Percentiles rank a stretch among this genome's conserved stretches.
These are phyloP conservation scores for Pleurotus tuber-regium DNA, from an alignment of 768 basidiomycete species.

Conservation along the genomic window DNA sequence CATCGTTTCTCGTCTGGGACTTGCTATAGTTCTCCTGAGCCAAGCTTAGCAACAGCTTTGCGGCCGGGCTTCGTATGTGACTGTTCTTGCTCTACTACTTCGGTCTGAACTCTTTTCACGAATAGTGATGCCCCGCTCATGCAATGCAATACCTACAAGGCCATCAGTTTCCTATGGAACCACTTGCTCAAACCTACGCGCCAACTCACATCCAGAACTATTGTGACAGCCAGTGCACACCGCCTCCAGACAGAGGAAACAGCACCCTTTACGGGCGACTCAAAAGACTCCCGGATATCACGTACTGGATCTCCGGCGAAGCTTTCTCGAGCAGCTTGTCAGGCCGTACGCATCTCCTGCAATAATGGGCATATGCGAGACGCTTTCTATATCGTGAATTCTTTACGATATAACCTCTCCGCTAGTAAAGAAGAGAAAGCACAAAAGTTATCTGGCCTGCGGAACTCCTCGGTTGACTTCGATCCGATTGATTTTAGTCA, in stretches of 20 bases:
- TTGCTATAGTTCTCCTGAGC: neutral
- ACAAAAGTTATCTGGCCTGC: conserved; percentile 11
- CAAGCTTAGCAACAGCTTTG: conserved; percentile 9
- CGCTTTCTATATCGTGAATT: conserved; percentile 58
- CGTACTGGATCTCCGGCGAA: conserved; percentile 16
- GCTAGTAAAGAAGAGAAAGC: conserved; percentile 16
- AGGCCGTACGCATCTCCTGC: conserved; percentile 49
- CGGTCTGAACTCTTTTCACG: conserved; percentile 6
- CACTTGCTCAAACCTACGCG: conserved; percentile 9
- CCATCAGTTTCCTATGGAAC: conserved; percentile 38
- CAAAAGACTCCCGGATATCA: neutral
- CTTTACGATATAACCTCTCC: conserved; percentile 41
- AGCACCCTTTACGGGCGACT: neutral
- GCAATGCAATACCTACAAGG: conserved; percentile 63
- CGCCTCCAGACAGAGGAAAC: neutral
- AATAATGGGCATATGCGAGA: conserved; percentile 41
- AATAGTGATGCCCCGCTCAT: conserved; percentile 64
- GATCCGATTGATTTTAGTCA: conserved; percentile 44
- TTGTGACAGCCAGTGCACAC: conserved; percentile 10
- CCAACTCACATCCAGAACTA: conserved; percentile 5
- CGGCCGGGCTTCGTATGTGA: conserved; percentile 7
- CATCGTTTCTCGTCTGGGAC: neutral
- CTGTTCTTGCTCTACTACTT: neutral
- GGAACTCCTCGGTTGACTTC: conserved; percentile 27
- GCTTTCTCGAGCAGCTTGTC: conserved; percentile 30